phyloP scores from a whole-genome alignment of 129 eudicot species.

The Flaveria linearis region DNA sequence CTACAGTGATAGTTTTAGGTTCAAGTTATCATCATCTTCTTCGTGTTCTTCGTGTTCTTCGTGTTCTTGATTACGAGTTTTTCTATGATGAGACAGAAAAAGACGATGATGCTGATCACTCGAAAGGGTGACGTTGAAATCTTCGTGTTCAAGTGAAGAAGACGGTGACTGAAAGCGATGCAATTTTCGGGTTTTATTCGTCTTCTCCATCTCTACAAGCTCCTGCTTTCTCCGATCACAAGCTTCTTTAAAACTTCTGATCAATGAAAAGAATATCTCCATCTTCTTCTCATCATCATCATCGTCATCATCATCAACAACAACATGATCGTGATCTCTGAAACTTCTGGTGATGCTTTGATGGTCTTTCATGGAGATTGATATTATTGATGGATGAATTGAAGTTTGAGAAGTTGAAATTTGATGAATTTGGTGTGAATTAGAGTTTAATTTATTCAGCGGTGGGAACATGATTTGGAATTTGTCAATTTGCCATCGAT shows the following conservation, averaged over 20 bases:
- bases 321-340: too few relatives aligned
- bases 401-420: background rate
- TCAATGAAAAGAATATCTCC: conserved; percentile 43
- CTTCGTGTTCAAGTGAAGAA: conserved; percentile 39
- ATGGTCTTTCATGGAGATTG: conserved; percentile 21
- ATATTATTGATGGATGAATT: background rate
- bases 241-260: conserved; percentile 37
- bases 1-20: conserved; percentile 33
- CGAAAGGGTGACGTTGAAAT: conserved; percentile 24
- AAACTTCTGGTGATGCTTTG: background rate
- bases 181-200: conserved; percentile 15
- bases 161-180: conserved; percentile 25
- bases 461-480: background rate
- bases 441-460: background rate
- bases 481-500: background rate
- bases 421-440: background rate
- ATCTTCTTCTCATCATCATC: conserved; percentile 43
- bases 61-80: background rate
- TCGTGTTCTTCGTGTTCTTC: background rate
- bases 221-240: conserved; percentile 29
- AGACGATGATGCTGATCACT: background rate
- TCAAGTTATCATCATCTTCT: conserved; percentile 6
- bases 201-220: conserved; percentile 17
- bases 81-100: background rate
- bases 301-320: background rate